Base-by-base conservation (phyloP, 2,329 filamentous ascomycete species). In the Mariannaea sp. region DNA sequence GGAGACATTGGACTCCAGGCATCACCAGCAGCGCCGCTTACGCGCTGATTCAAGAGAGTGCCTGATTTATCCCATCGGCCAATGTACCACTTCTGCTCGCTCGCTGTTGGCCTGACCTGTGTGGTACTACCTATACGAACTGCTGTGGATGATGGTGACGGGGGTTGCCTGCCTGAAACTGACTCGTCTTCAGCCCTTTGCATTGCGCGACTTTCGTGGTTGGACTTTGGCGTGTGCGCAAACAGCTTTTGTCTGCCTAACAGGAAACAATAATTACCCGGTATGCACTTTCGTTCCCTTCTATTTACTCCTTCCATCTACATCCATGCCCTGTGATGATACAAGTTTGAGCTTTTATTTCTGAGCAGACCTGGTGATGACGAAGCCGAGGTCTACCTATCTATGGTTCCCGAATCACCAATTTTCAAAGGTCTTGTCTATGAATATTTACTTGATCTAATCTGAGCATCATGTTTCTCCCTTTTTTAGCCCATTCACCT, bases 391-490 rank as follows among this genome's bases (percentile, higher is more conserved):
- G 65, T 53, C 44, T 53, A 47, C 58, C 73, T 80, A 47, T 58
- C 73, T 80, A 73, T 75, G 80, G 81, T 81, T 81, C 59, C 63
- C 41, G 63, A 69, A 44, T 59, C 60, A 65, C 65, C 52, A 42
- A 38, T 55, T 30, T 35, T 44, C 35, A 20, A 41, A 29, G 55
- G 64, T 55, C 61, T 57, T 55, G 60, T 66, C 69, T 56, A 65
- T 74, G 71, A 73, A 56, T 64, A 55, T 73, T 78, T 75, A 84
- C 81, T 84, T 84, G 81, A 85, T 84, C 82, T 84, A 84, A 84
- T 84, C 81, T 84, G 81, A 84, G 68, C 73, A 69, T 47, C 56
- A 64, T 39, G 51, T 49, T 58, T 53, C 29, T 12, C 56, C 46
- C 22, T 44, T 53, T 20, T 56, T 61, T 38, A 49, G 38, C 36